Base-by-base conservation (phyloP, 23 red algal genomes). In the Gracilaria gracilis region DNA sequence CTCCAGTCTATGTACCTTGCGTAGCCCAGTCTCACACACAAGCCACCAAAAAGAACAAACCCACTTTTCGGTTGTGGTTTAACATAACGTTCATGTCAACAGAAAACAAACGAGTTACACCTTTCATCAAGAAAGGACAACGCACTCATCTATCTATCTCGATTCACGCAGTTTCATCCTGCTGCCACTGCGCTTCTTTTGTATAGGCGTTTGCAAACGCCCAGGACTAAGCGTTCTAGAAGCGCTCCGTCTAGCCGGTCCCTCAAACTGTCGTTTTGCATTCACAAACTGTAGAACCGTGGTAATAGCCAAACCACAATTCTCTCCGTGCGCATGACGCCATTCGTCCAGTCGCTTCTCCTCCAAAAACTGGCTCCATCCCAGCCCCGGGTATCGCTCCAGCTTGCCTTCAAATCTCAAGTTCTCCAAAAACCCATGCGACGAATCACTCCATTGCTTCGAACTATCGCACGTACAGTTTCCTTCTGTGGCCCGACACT, bases 281-380 rank as follows among this genome's bases (percentile, higher is more conserved):
- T 55, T 44, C 71, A 89, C 57, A 73, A 89, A 89, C 35, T 89
- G 86, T 35, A 89, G 40, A 47, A 89, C 86, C 12, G 86, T 80
- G 6, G 86, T 89, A 23, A 89, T 89, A 20, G 86, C 86, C 50
- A 89, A 34, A 3, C 86, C 86, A 58, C 86, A 89, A 40, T 79
- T 29, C 53, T 75, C 66, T 4, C 86, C 86, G 40, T 89, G 86
- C 17, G 64, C 50, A 20, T 36, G 46, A 3, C 86, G 86, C 86
- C 86, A 89, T 51, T 89, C 86, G 11, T 89, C 86, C 48, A 89
- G 19, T 15, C 86, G 69, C 34, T 50, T 79, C 55, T 61, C 71
- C 42, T 89, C 86, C 49, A 89, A 33, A 51, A 89, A 89, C 75
- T 89, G 86, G 34, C 86, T 89, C 86, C 86, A 89, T 17, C 86